Percentiles rank a stretch among this genome's conserved stretches.
Evolutionary conservation across 148 eudicot genomes (phyloP).

Genomic region (Rhododendron henanense): DNA sequence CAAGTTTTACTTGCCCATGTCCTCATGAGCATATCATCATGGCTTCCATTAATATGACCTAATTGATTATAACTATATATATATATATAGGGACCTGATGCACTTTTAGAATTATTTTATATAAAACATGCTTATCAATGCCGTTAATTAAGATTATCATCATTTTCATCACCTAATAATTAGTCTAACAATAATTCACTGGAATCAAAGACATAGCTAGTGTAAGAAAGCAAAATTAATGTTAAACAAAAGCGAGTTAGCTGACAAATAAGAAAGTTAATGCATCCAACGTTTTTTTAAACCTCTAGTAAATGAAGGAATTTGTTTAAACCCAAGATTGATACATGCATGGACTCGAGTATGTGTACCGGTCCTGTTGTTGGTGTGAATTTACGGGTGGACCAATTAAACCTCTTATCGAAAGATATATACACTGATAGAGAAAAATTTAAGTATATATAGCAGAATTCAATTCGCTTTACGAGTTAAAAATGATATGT

Average conservation of each 20-base stretch:
- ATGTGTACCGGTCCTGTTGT: neutral
- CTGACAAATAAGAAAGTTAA: neutral
- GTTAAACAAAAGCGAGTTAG: neutral
- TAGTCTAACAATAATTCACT: neutral
- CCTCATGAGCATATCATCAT: conserved; percentile 17
- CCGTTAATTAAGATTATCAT: neutral
- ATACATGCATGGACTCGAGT: neutral
- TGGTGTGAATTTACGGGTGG: neutral
- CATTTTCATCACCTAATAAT: conserved; percentile 1
- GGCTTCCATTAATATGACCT: conserved; percentile 24
- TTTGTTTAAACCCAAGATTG: neutral
- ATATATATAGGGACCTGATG: neutral
- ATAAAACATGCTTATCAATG: conserved; percentile 7
- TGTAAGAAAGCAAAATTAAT: conserved; percentile 7
- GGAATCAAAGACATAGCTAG: conserved; percentile 2
- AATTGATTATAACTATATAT: neutral
- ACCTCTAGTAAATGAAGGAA: no score
- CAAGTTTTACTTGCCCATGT: conserved; percentile 31
- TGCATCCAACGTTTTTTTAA: neutral
- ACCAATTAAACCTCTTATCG: neutral
- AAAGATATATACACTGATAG: neutral
- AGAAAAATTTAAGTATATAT: neutral
- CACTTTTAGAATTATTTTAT: conserved; percentile 1
- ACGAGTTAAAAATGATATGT: neutral
- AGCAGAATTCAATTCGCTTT: no score